Base-by-base conservation (phyloP, 2,329 filamentous ascomycete genomes). In the Claviceps quebecensis region DNA sequence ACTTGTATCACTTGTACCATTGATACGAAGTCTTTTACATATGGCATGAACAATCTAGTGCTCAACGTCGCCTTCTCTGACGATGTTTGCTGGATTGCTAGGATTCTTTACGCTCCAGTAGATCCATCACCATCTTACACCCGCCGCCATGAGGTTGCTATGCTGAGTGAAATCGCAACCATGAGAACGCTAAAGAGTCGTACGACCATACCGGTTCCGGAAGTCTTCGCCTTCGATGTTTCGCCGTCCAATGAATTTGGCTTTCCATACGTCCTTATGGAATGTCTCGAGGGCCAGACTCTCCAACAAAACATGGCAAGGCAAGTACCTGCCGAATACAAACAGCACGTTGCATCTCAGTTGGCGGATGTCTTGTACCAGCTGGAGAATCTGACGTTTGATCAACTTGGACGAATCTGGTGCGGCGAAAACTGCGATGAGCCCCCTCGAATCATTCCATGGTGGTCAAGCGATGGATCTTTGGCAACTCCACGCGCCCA, bases 11-110 rank as follows among this genome's bases (percentile, higher is more conserved):
- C 50, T n/a, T 52, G 45, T 29, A 16, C 22, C 40, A 52, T 52
- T 38, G 23, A 49, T 38, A 5, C 45, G 13, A 17, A 4, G 22
- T 34, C 11, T 48, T 49, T 52, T 17, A 40, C 41, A 40, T 71
- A 48, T 29, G 49, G 52, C 11, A 51, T 46, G 44, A 53, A 53
- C 17, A 51, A 53, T 40, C 8, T 53, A 11, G 52, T 53, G 49
- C 41, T 53, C 0, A 53, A 48, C 14, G 39, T 53, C 23, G 52
- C 38, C 1, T 53, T 53, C 26, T 53, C 52, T 22, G 49, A 53
- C 44, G 3, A 46, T 19, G 23, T 53, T 14, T 5, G 13, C 36
- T 53, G 49, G 52, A 53, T 51, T 51, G 52, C 52, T 17, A 51
- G 52, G 49, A 45, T 53, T 49, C 45, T 45, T 1, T 16, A 53